Conservation (phyloP, 164 flowering plant species). For the Echeveria elegans region DNA sequence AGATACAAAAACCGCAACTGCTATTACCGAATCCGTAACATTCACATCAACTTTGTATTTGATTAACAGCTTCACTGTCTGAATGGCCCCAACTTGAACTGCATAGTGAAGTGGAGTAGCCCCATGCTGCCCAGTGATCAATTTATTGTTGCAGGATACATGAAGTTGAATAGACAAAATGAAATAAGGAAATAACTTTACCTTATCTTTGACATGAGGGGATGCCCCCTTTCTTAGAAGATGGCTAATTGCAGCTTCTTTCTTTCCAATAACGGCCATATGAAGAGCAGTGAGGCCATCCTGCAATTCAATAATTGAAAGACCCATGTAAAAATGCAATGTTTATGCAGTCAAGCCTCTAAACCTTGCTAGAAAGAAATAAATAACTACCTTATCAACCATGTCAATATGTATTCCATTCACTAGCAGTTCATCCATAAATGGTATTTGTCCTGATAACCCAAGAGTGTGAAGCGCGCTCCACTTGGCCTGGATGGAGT, state of each 20-base stretch:
- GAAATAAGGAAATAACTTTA: conserved; percentile 17
- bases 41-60: conserved; percentile 80
- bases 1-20: not conserved
- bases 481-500: conserved; percentile 48
- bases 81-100: conserved; percentile 90
- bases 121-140: conserved; percentile 49
- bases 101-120: conserved; percentile 94
- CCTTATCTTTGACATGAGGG: conserved; percentile 67
- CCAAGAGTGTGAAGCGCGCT: conserved; percentile 66
- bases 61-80: conserved; percentile 75
- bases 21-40: conserved; percentile 60
- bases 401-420: conserved; percentile 52
- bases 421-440: conserved; percentile 65
- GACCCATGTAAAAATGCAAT: not conserved
- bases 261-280: conserved; percentile 68
- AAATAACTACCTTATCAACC: conserved; percentile 44
- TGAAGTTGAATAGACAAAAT: not conserved
- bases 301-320: conserved; percentile 26
- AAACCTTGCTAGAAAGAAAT: not conserved
- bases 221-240: conserved; percentile 91
- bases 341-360: not conserved
- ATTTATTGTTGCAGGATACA: not conserved
- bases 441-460: conserved; percentile 54
- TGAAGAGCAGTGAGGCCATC: conserved; percentile 89
- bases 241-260: conserved; percentile 86